A percentile compares a stretch with the other conserved stretches of the same genome.
Evolutionary conservation across 1,284 basidiomycete species (phyloP).

Genomic region (Mycosarcoma mackinlayi): DNA sequence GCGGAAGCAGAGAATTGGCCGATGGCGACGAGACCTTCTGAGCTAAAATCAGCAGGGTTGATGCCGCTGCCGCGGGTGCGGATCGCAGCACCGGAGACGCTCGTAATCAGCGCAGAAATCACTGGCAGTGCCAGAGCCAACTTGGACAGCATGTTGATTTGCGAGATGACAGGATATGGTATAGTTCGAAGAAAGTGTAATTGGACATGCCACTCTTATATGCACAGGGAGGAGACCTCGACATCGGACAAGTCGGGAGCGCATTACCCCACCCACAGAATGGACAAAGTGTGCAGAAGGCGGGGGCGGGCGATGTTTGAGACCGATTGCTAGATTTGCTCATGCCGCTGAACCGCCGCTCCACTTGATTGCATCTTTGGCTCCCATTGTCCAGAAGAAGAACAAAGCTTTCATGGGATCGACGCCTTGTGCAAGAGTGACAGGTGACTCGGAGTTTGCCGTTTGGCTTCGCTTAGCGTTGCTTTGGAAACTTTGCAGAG

Average conservation of each 20-base stretch:
- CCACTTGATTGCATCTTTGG: too few species aligned
- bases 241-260: too few species aligned
- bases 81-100: conserved; percentile 22
- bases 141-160: conserved; percentile 12
- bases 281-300: too few species aligned
- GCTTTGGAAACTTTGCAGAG: neutral
- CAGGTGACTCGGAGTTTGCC: conserved; percentile 1
- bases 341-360: too few species aligned
- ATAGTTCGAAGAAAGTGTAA: neutral
- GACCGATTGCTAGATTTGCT: too few species aligned
- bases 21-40: conserved; percentile 68
- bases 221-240: too few species aligned
- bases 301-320: too few species aligned
- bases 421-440: neutral
- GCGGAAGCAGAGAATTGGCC: conserved; percentile 63
- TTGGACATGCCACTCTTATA: too few species aligned
- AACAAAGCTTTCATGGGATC: too few species aligned
- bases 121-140: conserved; percentile 19
- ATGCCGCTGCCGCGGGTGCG: conserved; percentile 19
- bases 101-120: conserved; percentile 4
- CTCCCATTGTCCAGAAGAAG: too few species aligned
- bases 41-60: conserved; percentile 53
- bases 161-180: neutral
- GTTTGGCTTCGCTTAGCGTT: neutral
- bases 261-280: too few species aligned